Base-by-base conservation (phyloP, 2,329 filamentous ascomycete species). In the Tolypocladium cylindrosporum region DNA sequence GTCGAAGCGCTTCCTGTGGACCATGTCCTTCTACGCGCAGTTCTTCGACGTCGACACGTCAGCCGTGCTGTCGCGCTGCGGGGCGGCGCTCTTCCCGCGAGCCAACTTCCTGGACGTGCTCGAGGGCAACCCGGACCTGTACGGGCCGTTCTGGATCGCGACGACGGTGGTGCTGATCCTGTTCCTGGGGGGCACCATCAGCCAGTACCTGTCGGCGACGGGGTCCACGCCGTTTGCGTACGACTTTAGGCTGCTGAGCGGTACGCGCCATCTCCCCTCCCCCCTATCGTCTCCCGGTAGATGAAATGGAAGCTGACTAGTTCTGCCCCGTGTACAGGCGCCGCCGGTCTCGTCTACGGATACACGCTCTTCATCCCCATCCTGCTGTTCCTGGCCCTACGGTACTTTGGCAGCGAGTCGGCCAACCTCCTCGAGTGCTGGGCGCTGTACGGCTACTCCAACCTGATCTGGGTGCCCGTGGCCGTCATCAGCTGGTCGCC, bases 1-100 rank as follows among this genome's bases (percentile, higher is more conserved):
- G n/a, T 81, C 83, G 60, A 97, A 97, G 76, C 90, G 90, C 68
- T 91, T 88, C 77, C 88, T 97, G 63, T 99, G 94, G 94, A 86
- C 86, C 52, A 79, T 97, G 61, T 85, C 86, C 59, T 99, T 96
- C 79, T 99, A 99, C 77, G 86, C 91, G 58, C 94, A 96, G 76
- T 97, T 94, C 83, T 99, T 99, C 77, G 94, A 99, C 70, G 93
- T 99, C 63, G 94, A 99, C 75, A 97, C 94, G 1, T 87, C 84
- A 60, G 90, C 94, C 56, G 92, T 99, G 24, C 77, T 97, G 58
- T 81, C 87, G 68, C 89, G 94, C 64, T 97, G 94, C 75, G 87
- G 86, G 73, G 88, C 91, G 1, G 87, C 93, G n/a, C 77, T 97
- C 43, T 96, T 89, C 74, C 94, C 94, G 52, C 87, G 91, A 62